Conservation (phyloP, 495 filamentous ascomycete species). For the Bombardia bombarda region DNA sequence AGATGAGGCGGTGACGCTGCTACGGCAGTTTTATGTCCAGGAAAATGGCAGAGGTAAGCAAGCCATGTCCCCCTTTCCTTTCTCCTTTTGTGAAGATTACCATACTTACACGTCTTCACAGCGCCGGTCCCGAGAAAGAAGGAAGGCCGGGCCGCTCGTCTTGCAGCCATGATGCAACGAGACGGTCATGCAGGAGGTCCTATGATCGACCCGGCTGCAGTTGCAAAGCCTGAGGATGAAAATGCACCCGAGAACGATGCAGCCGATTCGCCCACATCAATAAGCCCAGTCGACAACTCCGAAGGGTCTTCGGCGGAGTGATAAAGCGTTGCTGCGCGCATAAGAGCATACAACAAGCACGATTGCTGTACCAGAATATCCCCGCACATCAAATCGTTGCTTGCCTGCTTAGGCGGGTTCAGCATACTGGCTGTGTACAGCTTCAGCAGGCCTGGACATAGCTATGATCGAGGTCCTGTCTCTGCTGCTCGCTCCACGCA, state of each 20-base stretch:
- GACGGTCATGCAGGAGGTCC: conserved; percentile 23
- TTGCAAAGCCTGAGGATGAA: background rate
- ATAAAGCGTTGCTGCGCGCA: too few species aligned
- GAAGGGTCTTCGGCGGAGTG: too few species aligned
- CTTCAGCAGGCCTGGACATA: too few species aligned
- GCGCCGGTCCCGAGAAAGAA: conserved; percentile 45
- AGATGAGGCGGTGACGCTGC: conserved; percentile 81
- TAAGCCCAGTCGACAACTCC: too few species aligned
- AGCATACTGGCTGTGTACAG: too few species aligned
- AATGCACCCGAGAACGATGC: too few species aligned
- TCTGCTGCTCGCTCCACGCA: too few species aligned
- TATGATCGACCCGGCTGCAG: conserved; percentile 5
- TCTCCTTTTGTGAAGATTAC: background rate
- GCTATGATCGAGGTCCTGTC: background rate
- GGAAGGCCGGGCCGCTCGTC: conserved; percentile 41
- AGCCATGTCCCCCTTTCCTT: background rate
- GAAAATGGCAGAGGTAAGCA: conserved; percentile 80
- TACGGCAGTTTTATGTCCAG: conserved; percentile 92
- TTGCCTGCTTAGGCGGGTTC: too few species aligned
- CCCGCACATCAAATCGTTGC: too few species aligned
- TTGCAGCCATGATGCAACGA: conserved; percentile 36
- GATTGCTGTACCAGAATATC: too few species aligned
- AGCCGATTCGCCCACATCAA: too few species aligned
- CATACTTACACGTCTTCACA: conserved; percentile 4
- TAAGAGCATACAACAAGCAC: too few species aligned